Evolutionary conservation across 2,329 filamentous ascomycete species (phyloP).

Genomic region (Nemania sp.): DNA sequence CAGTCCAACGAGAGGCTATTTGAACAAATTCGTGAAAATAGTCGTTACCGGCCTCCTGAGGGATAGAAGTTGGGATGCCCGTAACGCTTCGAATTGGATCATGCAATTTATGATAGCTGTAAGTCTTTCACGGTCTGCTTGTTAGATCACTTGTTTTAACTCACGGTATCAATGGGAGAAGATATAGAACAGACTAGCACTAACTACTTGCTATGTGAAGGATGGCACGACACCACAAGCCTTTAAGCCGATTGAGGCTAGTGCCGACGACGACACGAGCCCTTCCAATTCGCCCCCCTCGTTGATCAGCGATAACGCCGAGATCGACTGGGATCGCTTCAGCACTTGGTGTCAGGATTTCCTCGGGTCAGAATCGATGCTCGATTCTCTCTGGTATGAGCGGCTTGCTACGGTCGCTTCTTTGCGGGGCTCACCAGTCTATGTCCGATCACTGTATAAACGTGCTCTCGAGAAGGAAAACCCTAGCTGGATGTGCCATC

Average conservation of each 20-base stretch:
- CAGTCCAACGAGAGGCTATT: slow-evolving; percentile 37
- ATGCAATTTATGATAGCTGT: slow-evolving; percentile 27
- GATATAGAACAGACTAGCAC: neutral
- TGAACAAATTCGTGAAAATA: slow-evolving; percentile 31
- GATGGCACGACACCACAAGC: neutral
- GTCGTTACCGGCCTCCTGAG: slow-evolving; percentile 30
- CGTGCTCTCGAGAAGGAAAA: slow-evolving; percentile 36
- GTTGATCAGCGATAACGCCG: neutral
- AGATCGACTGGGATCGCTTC: slow-evolving; percentile 32
- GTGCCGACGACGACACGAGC: neutral
- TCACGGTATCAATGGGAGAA: neutral
- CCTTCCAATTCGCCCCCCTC: neutral
- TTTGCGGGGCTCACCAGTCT: neutral
- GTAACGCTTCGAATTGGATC: slow-evolving; percentile 27
- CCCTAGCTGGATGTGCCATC: slow-evolving; percentile 41
- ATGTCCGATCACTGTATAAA: slow-evolving; percentile 29
- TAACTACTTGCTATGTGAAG: neutral
- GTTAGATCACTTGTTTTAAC: neutral
- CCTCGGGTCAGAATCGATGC: slow-evolving; percentile 32
- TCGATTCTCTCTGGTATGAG: slow-evolving; percentile 45
- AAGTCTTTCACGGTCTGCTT: slow-evolving; percentile 1
- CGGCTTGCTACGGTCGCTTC: slow-evolving; percentile 40
- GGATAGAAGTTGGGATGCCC: slow-evolving; percentile 27
- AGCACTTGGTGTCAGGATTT: slow-evolving; percentile 39
- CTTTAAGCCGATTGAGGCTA: neutral